Evolutionary conservation across 352 stramenopile species (phyloP).

Genomic region (Paralagenidium karlingii): DNA sequence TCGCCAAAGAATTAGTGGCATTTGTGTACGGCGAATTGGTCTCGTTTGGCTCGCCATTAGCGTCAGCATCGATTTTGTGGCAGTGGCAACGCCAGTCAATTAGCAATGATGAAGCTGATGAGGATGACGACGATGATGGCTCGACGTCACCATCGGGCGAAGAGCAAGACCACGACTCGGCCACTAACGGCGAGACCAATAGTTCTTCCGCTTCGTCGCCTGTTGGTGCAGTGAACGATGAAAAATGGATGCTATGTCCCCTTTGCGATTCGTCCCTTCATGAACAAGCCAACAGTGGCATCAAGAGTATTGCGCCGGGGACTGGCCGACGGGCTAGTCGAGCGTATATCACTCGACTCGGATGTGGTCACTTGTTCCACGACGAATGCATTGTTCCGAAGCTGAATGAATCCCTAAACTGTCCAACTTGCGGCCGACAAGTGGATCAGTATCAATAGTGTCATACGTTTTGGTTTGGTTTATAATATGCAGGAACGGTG

Average conservation of each 20-base stretch:
- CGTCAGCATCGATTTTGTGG: too few species aligned
- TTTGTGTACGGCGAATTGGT: conserved; percentile 44
- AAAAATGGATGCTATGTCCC: too few species aligned
- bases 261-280: neutral
- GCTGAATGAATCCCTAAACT: conserved; percentile 31
- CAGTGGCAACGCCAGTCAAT: too few species aligned
- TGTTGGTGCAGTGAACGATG: too few species aligned
- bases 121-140: neutral
- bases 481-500: too few species aligned
- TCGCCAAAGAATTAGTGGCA: conserved; percentile 31
- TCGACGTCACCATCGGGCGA: neutral
- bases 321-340: too few species aligned
- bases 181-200: neutral
- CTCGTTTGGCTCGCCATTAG: too few species aligned
- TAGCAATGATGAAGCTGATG: neutral
- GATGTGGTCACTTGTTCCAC: conserved; percentile 40
- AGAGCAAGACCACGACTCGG: neutral
- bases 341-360: conserved; percentile 9
- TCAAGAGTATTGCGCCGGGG: neutral
- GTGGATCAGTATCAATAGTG: too few species aligned
- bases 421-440: conserved; percentile 22
- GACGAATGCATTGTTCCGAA: conserved; percentile 40
- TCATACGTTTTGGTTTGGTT: too few species aligned
- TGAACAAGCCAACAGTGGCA: neutral
- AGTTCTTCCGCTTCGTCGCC: too few species aligned